A percentile compares a stretch with the other conserved stretches of the same genome.
phyloP scores from a whole-genome alignment of 2,329 filamentous ascomycete genomes.

The Ophiocordyceps sinensis region DNA sequence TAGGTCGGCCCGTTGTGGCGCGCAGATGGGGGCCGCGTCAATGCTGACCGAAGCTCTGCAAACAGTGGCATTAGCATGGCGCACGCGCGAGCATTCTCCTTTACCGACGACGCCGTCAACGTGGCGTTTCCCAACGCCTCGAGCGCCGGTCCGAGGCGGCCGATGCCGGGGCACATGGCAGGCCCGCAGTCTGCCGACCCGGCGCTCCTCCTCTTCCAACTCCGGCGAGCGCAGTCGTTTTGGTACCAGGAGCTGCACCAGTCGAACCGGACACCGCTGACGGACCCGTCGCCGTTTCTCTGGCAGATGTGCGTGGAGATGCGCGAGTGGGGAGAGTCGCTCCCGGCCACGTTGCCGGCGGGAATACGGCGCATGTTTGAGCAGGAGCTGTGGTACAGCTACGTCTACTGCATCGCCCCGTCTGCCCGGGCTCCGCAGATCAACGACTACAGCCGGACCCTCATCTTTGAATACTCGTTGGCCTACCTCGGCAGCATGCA shows the following conservation, averaged over 20 bases:
- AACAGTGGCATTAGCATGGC: constrained; percentile 73
- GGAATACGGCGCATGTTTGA: constrained; percentile 66
- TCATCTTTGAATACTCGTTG: constrained; percentile 78
- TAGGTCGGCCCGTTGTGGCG: constrained; percentile 21
- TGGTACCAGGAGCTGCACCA: constrained; percentile 88
- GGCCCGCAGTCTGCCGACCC: constrained; percentile 45
- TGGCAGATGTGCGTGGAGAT: constrained; percentile 65
- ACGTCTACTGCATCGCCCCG: constrained; percentile 76
- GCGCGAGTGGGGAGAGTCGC: constrained; percentile 67
- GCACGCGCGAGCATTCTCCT: constrained; percentile 77
- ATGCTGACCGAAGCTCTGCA: neutral
- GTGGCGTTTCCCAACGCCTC: constrained; percentile 56
- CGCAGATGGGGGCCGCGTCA: neutral
- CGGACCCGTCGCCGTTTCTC: constrained; percentile 55
- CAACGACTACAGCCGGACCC: constrained; percentile 58
- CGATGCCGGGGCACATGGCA: constrained; percentile 25
- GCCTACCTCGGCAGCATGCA: constrained; percentile 68
- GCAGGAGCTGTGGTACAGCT: constrained; percentile 80
- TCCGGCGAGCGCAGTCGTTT: constrained; percentile 72
- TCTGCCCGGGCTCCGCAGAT: constrained; percentile 59
- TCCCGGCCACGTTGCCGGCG: constrained; percentile 50
- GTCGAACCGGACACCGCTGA: constrained; percentile 52
- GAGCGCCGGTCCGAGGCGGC: constrained; percentile 25
- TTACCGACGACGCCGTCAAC: constrained; percentile 76
- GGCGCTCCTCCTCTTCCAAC: constrained; percentile 63